phyloP scores from a whole-genome alignment of 345 rosid genomes.

The Salix udensis region DNA sequence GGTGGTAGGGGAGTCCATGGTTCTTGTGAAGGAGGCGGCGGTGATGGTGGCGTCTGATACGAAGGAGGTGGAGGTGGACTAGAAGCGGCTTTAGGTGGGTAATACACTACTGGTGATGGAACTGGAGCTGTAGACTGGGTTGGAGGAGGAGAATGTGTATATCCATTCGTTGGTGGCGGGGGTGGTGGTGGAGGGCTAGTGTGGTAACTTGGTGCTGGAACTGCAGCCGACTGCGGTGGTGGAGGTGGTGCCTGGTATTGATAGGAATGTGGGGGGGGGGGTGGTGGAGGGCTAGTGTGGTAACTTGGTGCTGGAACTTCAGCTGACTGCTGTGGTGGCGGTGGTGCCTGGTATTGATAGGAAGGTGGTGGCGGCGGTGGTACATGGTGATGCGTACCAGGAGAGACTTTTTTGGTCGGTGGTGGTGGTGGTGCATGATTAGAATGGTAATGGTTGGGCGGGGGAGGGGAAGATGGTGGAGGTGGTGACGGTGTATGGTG shows the following conservation, averaged over 20 bases:
- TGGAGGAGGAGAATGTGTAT: conserved; percentile 18
- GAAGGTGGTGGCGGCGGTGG: conserved; percentile 23
- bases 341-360: conserved; percentile 24
- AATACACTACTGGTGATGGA: conserved; percentile 14
- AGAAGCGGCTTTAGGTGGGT: background rate
- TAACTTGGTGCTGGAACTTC: conserved; percentile 17
- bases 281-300: background rate
- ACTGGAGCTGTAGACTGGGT: conserved; percentile 10
- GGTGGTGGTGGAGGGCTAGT: background rate
- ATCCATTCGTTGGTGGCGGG: background rate
- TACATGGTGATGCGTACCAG: conserved; percentile 26
- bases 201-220: conserved; percentile 16
- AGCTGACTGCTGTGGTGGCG: conserved; percentile 26
- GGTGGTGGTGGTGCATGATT: conserved; percentile 41
- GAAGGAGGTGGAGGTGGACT: conserved; percentile 9
- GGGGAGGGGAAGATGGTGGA: background rate
- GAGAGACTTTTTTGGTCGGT: conserved; percentile 38
- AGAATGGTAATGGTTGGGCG: conserved; percentile 21
- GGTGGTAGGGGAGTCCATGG: conserved; percentile 13
- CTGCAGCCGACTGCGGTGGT: conserved; percentile 6
- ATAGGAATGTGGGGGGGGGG: conserved; percentile 18
- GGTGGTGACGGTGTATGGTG: conserved; percentile 13
- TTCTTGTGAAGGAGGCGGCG: conserved; percentile 8
- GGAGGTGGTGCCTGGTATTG: conserved; percentile 35
- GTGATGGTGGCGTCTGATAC: background rate